Base-by-base conservation (phyloP, 1,284 basidiomycete species). In the Pseudozyma sp. region DNA sequence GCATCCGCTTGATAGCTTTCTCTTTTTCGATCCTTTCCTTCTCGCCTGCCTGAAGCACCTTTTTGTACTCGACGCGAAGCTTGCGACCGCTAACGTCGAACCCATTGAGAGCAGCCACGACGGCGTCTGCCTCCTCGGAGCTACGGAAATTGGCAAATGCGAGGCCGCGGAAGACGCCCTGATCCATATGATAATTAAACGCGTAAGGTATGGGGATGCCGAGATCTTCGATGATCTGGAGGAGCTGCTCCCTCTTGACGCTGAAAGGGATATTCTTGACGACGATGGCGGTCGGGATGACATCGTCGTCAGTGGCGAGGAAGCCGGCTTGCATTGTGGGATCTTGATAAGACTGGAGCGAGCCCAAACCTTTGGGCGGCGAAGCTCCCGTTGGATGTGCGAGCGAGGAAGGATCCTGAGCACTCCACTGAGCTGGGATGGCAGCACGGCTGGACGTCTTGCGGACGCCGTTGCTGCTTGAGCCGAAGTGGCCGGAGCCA, bases 211-310 rank as follows among this genome's bases (percentile, higher is more conserved):
- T 92, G 63, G 96, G 95, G 81, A 98, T 97, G 37, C 92, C 89
- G 68, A 99, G 87, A 68, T 94, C 97, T 81, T 92, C 90, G 85
- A 99, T 99, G 84, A 98, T 94, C 86, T 92, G 91, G 79, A 99
- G 90, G 68, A 99, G 89, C 62, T 94, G 94, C 87, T 99, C 95
- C 82, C 92, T 91, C 87, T 94, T 94, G 78, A 98, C 94, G 81
- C 94, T 94, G 88, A 99, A 98, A 66, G 95, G 96, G 86, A 98
- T 99, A 88, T 98, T 98, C 56, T 99, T 99, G 87, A 99, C 97
- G 82, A 99, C 96, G 82, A 99, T 98, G 58, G 97, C 96, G 16
- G 96, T 99, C 56, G 96, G 96, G 85, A 99, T 99, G 85, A 97
- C 89, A 85, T 97, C 95, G 85, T 97, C 94, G 77, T 94, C 93